Conservation (phyloP, 257 asterid species). For the Solanum virginianum region DNA sequence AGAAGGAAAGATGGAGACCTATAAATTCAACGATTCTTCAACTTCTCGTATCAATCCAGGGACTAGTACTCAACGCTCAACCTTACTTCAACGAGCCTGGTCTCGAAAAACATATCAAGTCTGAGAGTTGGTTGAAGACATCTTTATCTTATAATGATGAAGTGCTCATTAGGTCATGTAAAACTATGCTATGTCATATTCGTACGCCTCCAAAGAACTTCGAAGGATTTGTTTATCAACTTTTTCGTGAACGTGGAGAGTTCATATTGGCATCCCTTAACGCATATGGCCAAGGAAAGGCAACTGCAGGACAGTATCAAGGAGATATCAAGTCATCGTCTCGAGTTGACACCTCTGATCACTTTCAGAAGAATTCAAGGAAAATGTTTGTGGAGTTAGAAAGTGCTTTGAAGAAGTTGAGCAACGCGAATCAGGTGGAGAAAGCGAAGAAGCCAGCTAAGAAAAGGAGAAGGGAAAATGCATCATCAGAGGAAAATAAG, state of each 20-base stretch:
- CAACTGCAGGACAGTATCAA: constrained; percentile 7
- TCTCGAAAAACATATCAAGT: background rate
- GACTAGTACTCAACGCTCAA: constrained; percentile 41
- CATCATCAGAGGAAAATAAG: background rate
- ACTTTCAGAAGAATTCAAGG: background rate
- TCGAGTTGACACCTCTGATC: background rate
- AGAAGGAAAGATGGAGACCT: constrained; percentile 26
- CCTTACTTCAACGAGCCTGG: constrained; percentile 59
- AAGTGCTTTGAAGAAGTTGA: background rate
- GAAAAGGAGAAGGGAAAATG: background rate
- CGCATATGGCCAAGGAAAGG: constrained; percentile 14
- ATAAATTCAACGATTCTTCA: constrained; percentile 37
- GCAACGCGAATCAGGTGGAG: background rate
- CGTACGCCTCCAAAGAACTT: constrained; percentile 31
- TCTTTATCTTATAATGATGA: constrained; percentile 23
- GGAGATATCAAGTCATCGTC: constrained; percentile 1
- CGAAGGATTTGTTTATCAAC: constrained; percentile 21
- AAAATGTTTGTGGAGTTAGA: background rate
- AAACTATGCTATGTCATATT: constrained; percentile 22
- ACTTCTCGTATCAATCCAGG: constrained; percentile 46
- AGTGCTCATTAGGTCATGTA: constrained; percentile 26
- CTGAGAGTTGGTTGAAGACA: background rate
- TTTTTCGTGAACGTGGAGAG: constrained; percentile 15
- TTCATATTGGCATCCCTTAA: constrained; percentile 17
- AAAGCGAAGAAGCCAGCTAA: background rate